These are phyloP conservation scores for Phylloporus sp. DNA, from an alignment of 768 basidiomycete species.

Conservation along the genomic window DNA sequence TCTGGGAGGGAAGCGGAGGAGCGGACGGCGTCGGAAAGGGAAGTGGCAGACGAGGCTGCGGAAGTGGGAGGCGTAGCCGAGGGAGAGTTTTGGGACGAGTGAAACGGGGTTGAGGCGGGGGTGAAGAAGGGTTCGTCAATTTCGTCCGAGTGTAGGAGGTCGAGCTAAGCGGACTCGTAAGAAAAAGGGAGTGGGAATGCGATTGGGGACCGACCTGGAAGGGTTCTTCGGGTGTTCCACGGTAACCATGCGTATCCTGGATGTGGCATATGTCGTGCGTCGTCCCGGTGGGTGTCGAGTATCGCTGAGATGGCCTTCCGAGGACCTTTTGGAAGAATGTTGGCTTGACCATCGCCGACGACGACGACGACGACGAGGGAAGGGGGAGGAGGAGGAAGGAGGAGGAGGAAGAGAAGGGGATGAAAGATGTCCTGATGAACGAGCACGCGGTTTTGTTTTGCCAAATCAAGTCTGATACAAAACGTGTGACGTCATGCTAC, in stretches of 20 bases:
- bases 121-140: conserved; percentile 51
- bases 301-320: conserved; percentile 59
- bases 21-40: conserved; percentile 33
- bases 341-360: conserved; percentile 45
- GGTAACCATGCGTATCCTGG: conserved; percentile 2
- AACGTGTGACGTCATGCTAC: conserved; percentile 19
- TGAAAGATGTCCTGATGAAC: conserved; percentile 2
- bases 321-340: conserved; percentile 58
- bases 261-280: conserved; percentile 2
- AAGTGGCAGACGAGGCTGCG: conserved; percentile 28
- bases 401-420: background rate
- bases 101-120: conserved; percentile 17
- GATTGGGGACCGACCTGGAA: conserved; percentile 16
- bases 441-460: conserved; percentile 19
- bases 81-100: conserved; percentile 17
- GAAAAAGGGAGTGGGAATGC: background rate
- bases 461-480: conserved; percentile 18
- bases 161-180: conserved; percentile 14
- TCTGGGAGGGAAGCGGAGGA: conserved; percentile 30
- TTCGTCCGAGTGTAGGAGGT: conserved; percentile 22
- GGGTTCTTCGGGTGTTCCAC: conserved; percentile 11
- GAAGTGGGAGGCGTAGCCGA: conserved; percentile 22
- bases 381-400: background rate
- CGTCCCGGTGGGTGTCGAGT: conserved; percentile 33
- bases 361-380: background rate